Evolutionary conservation across 768 basidiomycete genomes (phyloP), one percentile per base, ranked within the genome.

Genomic region (Cystofilobasidium capitatum): DNA sequence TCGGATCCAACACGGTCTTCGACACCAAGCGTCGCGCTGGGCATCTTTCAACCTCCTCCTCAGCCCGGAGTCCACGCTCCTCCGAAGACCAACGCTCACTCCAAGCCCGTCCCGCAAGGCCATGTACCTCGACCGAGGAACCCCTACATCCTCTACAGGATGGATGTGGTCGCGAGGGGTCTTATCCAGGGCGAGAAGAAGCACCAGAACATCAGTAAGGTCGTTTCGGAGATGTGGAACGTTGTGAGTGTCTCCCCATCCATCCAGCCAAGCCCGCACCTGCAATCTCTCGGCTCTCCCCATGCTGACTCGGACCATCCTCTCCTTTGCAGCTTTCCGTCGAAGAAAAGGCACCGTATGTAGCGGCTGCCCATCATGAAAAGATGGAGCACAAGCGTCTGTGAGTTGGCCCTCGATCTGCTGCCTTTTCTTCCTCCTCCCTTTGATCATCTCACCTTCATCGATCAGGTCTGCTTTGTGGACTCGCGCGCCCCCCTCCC

Each of bases 111-210:
- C 70, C 76, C 77, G 14, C 65, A 64, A 44, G 77, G 75, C 0
- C 77, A 78, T 69, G 75, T 78, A 64, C 76, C 77, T 63, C 66
- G 77, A 6, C 76, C 77, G 0, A 70, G 77, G 66, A 78, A 78
- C 69, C 73, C 76, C n/a, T 78, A 77, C 67, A 78, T 78, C 70
- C 73, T 78, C 22, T 78, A 76, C 72, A 55, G 77, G 24, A 78
- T 76, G 64, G 75, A 77, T 58, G 73, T 78, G 60, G 76, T 76
- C 31, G 72, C 70, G n/a, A 65, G 69, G 40, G 37, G 29, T 24
- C 37, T 61, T 35, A 47, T 66, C 40, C 37, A 37, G 13, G 51
- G n/a, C 42, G 77, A 78, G 69, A 76, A 76, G 22, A 78, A 77
- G 66, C 77, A 78, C 70, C 76, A 77, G 70, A 77, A 77, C 58